Evolutionary conservation across 768 basidiomycete genomes (phyloP).

Genomic region (Boletus reticulatus): DNA sequence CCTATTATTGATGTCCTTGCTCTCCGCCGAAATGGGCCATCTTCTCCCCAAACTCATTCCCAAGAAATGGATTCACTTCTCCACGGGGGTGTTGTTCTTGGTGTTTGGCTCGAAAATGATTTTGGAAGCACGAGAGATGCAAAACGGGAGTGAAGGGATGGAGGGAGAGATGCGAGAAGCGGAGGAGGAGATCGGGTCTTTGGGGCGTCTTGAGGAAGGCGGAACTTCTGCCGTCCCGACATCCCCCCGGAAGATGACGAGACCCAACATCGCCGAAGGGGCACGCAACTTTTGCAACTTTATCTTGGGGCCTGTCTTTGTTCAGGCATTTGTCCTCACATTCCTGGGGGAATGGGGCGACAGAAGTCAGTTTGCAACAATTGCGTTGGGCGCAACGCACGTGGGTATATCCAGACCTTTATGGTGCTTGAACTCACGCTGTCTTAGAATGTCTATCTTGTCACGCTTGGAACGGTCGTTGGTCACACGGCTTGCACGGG

Average conservation of each 20-base stretch:
- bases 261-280: slow-evolving; percentile 49
- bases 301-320: slow-evolving; percentile 88
- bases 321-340: slow-evolving; percentile 91
- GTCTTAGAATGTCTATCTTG: slow-evolving; percentile 82
- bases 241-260: slow-evolving; percentile 16
- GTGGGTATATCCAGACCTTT: slow-evolving; percentile 43
- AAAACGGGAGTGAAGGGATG: slow-evolving; percentile 74
- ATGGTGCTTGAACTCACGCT: slow-evolving; percentile 4
- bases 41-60: slow-evolving; percentile 85
- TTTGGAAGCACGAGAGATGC: slow-evolving; percentile 80
- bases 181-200: slow-evolving; percentile 89
- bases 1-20: slow-evolving; percentile 88
- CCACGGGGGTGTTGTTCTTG: slow-evolving; percentile 81
- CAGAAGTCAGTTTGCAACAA: slow-evolving; percentile 94
- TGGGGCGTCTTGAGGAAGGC: slow-evolving; percentile 80
- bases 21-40: slow-evolving; percentile 92
- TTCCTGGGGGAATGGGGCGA: slow-evolving; percentile 99
- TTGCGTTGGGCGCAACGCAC: slow-evolving; percentile 93
- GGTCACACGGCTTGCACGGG: slow-evolving; percentile 88
- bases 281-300: slow-evolving; percentile 80
- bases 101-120: slow-evolving; percentile 91
- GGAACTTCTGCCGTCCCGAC: slow-evolving; percentile 17
- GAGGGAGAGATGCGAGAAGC: slow-evolving; percentile 94
- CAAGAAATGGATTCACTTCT: slow-evolving; percentile 58
- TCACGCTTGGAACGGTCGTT: slow-evolving; percentile 84